phyloP scores from a whole-genome alignment of 441 rosid genomes.

The Croton setiger region DNA sequence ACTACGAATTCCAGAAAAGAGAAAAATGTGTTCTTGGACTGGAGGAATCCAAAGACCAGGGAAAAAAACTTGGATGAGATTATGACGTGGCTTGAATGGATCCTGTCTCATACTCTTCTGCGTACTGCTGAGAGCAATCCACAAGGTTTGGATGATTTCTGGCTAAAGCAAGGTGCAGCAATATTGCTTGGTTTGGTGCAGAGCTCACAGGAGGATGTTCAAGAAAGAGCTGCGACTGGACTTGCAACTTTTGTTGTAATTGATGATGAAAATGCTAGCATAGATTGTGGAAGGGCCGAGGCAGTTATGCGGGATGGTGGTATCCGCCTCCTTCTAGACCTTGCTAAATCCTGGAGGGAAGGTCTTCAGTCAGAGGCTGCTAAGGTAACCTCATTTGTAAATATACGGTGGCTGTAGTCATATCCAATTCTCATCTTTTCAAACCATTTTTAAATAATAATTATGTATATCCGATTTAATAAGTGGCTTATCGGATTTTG shows the following conservation, averaged over 20 bases:
- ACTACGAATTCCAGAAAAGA: slow-evolving; percentile 39
- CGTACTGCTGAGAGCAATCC: slow-evolving; percentile 85
- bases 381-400: slow-evolving; percentile 44
- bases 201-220: slow-evolving; percentile 92
- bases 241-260: slow-evolving; percentile 91
- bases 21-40: slow-evolving; percentile 49
- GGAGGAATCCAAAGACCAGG: slow-evolving; percentile 52
- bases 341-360: slow-evolving; percentile 96
- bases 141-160: slow-evolving; percentile 71
- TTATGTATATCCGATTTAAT: slow-evolving; percentile 5
- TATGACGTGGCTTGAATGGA: slow-evolving; percentile 90
- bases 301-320: slow-evolving; percentile 94
- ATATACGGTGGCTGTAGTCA: neutral
- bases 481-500: slow-evolving; percentile 11
- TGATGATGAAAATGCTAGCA: slow-evolving; percentile 93
- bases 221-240: slow-evolving; percentile 91
- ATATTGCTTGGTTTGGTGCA: slow-evolving; percentile 80
- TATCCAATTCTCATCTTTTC: slow-evolving; percentile 1
- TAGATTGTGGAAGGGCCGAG: slow-evolving; percentile 92
- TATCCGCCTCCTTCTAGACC: slow-evolving; percentile 72
- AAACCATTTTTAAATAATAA: neutral
- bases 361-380: slow-evolving; percentile 98
- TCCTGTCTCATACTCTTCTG: slow-evolving; percentile 76
- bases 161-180: slow-evolving; percentile 93
- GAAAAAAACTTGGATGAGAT: slow-evolving; percentile 55